Evolutionary conservation across 2,329 filamentous ascomycete genomes (phyloP).

Genomic region (Aspergillus terreus): DNA sequence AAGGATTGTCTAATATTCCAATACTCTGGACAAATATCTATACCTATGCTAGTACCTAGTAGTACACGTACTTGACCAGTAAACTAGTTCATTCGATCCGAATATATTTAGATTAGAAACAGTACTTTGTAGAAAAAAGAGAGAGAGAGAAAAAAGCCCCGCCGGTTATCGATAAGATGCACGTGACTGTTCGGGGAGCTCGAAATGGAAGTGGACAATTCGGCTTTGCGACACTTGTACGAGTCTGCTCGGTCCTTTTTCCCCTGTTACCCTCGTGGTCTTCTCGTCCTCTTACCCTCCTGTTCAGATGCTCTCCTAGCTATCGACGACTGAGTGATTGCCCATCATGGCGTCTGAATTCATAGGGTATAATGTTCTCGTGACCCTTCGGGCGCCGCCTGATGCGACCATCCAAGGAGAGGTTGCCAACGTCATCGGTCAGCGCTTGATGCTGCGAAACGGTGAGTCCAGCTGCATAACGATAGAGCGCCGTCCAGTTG

Average conservation of each 20-base stretch:
- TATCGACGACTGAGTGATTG: neutral
- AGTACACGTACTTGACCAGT: too few relatives aligned
- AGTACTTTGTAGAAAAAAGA: too few relatives aligned
- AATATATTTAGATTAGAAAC: too few relatives aligned
- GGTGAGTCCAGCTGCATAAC: constrained; percentile 48
- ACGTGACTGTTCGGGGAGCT: constrained; percentile 21
- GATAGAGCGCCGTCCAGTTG: constrained; percentile 18
- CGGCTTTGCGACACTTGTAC: constrained; percentile 13
- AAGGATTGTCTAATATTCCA: neutral
- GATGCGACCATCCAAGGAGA: constrained; percentile 65
- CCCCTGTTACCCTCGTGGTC: neutral
- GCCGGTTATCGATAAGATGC: constrained; percentile 24
- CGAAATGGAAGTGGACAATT: constrained; percentile 17
- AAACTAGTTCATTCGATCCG: too few relatives aligned
- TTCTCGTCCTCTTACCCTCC: constrained; percentile 2
- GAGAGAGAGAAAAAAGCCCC: neutral
- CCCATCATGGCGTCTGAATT: constrained; percentile 65
- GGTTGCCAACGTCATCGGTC: constrained; percentile 66
- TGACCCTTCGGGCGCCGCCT: constrained; percentile 65
- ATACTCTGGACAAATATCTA: too few relatives aligned
- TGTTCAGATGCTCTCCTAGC: neutral
- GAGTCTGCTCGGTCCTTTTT: constrained; percentile 2
- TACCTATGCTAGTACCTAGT: too few relatives aligned
- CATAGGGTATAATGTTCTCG: constrained; percentile 70
- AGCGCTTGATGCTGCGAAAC: constrained; percentile 67